Evolutionary conservation across 495 filamentous ascomycete species (phyloP).

Genomic region (Chaetomidium leptoderma): DNA sequence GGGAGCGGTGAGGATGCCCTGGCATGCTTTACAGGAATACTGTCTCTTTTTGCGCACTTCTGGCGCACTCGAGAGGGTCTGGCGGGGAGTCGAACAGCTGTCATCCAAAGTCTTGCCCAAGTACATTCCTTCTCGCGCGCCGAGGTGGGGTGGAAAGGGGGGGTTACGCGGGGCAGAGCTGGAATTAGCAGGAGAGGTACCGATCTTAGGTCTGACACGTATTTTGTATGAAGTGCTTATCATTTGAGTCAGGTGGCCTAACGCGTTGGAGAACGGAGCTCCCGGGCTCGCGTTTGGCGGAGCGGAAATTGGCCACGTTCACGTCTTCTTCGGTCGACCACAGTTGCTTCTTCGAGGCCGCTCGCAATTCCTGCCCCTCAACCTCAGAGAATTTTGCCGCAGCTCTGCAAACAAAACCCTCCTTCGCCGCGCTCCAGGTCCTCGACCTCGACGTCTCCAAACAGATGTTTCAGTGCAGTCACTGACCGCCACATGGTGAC

Average conservation of each 20-base stretch:
- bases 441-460: not conserved
- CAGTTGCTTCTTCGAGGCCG: not conserved
- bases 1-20: constrained; percentile 21
- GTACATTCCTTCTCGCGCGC: constrained; percentile 5
- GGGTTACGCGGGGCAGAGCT: constrained; percentile 26
- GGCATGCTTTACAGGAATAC: not conserved
- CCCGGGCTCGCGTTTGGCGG: constrained; percentile 10
- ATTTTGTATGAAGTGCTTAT: not conserved
- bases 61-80: not conserved
- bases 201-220: constrained; percentile 10
- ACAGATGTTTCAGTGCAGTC: not conserved
- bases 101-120: constrained; percentile 11
- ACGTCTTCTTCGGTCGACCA: not conserved
- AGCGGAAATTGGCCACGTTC: constrained; percentile 19
- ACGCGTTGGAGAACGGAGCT: constrained; percentile 19
- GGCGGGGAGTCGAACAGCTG: constrained; percentile 11
- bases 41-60: constrained; percentile 2
- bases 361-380: constrained; percentile 5
- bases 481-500: constrained; percentile 24
- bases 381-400: not conserved
- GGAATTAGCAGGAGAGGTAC: constrained; percentile 9
- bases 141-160: constrained; percentile 21
- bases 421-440: not conserved
- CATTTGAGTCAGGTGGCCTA: not conserved
- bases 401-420: constrained; percentile 9